Percentiles rank a stretch among this genome's conserved stretches.
These are phyloP conservation scores for Penicillium polonicum DNA, from an alignment of 2,329 filamentous ascomycete species.

Conservation along the genomic window DNA sequence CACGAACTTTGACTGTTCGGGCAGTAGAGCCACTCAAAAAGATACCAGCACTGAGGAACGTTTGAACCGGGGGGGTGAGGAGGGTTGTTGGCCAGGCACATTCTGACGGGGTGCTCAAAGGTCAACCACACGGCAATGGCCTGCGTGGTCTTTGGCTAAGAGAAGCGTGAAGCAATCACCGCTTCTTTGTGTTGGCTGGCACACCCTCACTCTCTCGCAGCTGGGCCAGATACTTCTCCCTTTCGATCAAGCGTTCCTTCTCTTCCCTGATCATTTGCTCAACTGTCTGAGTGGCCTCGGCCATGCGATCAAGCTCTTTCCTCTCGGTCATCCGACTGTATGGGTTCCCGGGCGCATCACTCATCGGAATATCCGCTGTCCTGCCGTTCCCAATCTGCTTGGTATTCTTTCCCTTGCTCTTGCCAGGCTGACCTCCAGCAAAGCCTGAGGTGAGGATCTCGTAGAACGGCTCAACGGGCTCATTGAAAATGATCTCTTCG, in stretches of 20 bases:
- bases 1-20: background rate
- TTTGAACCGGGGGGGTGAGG: background rate
- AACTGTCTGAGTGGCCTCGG: conserved; percentile 59
- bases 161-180: conserved; percentile 26
- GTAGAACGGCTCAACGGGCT: conserved; percentile 90
- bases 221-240: conserved; percentile 61
- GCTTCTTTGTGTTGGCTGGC: conserved; percentile 43
- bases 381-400: conserved; percentile 54
- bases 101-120: background rate
- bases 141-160: background rate
- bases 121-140: background rate
- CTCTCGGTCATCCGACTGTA: conserved; percentile 71
- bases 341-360: conserved; percentile 65
- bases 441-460: conserved; percentile 77
- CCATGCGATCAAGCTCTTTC: conserved; percentile 64
- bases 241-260: conserved; percentile 59
- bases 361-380: conserved; percentile 72
- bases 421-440: conserved; percentile 44
- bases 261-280: conserved; percentile 63
- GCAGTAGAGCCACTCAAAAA: background rate
- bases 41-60: background rate
- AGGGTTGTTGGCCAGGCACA: background rate
- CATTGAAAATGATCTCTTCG: conserved; percentile 95
- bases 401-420: conserved; percentile 58
- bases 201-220: conserved; percentile 47